Base-by-base conservation (phyloP, 257 asterid species). In the Lavandula angustifolia region DNA sequence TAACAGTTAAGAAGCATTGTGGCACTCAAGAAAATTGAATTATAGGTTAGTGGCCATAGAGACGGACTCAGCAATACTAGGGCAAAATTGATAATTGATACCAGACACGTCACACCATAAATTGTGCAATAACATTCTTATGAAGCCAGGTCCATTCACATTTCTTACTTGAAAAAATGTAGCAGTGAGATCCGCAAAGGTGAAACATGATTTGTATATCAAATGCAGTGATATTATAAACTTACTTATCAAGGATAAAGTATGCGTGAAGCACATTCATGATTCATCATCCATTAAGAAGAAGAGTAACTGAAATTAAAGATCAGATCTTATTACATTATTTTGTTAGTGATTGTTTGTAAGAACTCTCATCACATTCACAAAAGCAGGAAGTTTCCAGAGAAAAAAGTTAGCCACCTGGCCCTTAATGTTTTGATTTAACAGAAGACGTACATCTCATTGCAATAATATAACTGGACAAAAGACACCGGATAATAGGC, bases 321-420 rank as follows among this genome's bases (percentile, higher is more conserved):
- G 58, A 60, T 9, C 52, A 29, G 14, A 63, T 56, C 46, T 64
- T 51, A 59, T 72, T 54, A 35, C 46, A 59, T 50, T 67, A 44
- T 42, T 75, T 47, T 65, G 65, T 61, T 53, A 44, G 53, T 64
- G 56, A 64, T 49, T 51, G 58, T 53, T 54, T 62, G 65, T 37
- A 58, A 64, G 54, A 69, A 60, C 54, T 54, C 66, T 73, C 74
- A 65, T 70, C 70, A 64, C 66, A 58, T 64, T 60, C 57, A 65
- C 58, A 60, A 68, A 57, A 63, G 60, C 64, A 68, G 71, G 43
- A 70, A 54, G 61, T 40, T 52, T 37, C 59, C 44, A 4, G 49
- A 52, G 60, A 60, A 72, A 57, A 9, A 57, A 49, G 67, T 57
- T 68, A 16, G 64, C 75, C 67, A 32, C 75, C 48, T 13, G 66